These are phyloP conservation scores for Podaxis sp. DNA, from an alignment of 768 basidiomycete species.

Conservation along the genomic window DNA sequence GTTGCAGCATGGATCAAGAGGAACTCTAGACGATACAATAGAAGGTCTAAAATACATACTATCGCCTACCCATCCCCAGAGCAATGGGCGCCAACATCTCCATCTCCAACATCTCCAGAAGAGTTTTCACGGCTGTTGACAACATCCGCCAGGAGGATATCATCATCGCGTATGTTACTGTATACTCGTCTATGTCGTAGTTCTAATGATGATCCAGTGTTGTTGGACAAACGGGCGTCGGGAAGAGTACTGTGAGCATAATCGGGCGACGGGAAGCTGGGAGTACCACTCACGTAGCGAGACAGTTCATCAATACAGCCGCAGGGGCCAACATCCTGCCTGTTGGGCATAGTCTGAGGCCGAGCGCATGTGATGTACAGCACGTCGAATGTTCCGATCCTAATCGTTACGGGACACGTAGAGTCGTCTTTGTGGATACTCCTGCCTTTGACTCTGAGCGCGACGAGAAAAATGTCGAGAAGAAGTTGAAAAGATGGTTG, in stretches of 20 bases:
- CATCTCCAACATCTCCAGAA: not conserved
- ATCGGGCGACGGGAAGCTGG: not conserved
- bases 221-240: constrained; percentile 6
- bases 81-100: constrained; percentile 5
- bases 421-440: constrained; percentile 17
- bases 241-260: constrained; percentile 12
- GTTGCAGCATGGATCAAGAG: not conserved
- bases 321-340: constrained; percentile 2
- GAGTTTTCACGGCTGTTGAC: not conserved
- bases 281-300: not conserved
- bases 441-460: constrained; percentile 15
- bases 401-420: not conserved
- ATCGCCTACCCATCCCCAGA: not conserved
- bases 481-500: constrained; percentile 14
- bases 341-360: constrained; percentile 6
- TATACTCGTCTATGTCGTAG: not conserved
- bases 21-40: not conserved
- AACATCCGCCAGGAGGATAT: constrained; percentile 2
- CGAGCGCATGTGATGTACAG: constrained; percentile 9
- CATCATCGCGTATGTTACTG: constrained; percentile 10
- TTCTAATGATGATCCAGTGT: not conserved
- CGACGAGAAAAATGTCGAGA: constrained; percentile 13
- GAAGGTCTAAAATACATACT: not conserved
- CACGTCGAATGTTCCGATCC: constrained; percentile 12
- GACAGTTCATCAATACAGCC: constrained; percentile 18